These are phyloP conservation scores for Leishmania tarentolae DNA, from an alignment of 208 protist species.

Conservation along the genomic window DNA sequence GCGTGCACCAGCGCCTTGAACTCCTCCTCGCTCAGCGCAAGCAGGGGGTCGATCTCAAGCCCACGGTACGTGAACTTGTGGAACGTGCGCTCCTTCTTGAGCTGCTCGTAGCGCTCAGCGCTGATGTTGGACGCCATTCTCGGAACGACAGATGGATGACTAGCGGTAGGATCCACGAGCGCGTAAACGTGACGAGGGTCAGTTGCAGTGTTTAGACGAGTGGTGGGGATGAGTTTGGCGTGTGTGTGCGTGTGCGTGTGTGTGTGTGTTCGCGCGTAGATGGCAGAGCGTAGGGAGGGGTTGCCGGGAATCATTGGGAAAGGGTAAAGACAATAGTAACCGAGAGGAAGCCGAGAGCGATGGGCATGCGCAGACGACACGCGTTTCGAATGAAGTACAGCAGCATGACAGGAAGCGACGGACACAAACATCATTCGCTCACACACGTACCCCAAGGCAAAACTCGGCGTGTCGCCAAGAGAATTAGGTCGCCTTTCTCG, in stretches of 20 bases:
- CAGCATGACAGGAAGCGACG: neutral
- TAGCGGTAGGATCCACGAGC: neutral
- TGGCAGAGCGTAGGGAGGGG: neutral
- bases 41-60: constrained; percentile 95
- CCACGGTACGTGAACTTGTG: constrained; percentile 98
- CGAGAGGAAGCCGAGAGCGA: neutral
- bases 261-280: constrained; percentile 1
- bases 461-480: too few species aligned
- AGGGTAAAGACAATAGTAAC: neutral
- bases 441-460: neutral
- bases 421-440: neutral
- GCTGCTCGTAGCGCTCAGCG: constrained; percentile 89
- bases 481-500: too few species aligned
- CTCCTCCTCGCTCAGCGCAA: constrained; percentile 94
- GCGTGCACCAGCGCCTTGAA: constrained; percentile 94
- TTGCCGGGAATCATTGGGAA: neutral
- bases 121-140: constrained; percentile 81
- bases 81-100: constrained; percentile 98
- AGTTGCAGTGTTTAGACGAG: neutral
- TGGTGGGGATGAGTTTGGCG: neutral
- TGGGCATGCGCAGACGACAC: neutral
- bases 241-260: constrained; percentile 4
- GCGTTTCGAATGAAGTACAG: neutral
- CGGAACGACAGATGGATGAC: neutral
- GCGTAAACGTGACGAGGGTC: neutral